These are phyloP conservation scores for Yarrowia deformans DNA, from an alignment of 805 yeast genomes.

Conservation along the genomic window DNA sequence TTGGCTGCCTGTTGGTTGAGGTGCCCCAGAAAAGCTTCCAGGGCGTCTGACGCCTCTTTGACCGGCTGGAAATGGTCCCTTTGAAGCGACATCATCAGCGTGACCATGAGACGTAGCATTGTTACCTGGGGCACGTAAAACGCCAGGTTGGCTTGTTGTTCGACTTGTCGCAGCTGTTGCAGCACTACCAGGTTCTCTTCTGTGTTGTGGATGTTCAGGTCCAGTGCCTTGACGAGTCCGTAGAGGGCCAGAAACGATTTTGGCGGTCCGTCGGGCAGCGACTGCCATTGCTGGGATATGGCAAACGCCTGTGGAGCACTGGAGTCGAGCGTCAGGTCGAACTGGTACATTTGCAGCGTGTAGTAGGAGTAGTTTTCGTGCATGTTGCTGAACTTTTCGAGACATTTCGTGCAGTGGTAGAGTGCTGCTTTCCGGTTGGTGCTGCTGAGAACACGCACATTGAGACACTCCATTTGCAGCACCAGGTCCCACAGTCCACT, in stretches of 20 bases:
- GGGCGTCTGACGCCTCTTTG: neutral
- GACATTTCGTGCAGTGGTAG: conserved; percentile 23
- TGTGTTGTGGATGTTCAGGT: neutral
- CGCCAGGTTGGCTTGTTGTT: conserved; percentile 9
- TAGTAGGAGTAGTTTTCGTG: conserved; percentile 31
- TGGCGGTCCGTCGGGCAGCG: conserved; percentile 25
- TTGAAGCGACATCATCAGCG: neutral
- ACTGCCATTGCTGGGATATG: conserved; percentile 6
- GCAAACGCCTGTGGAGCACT: conserved; percentile 26
- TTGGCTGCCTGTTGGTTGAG: conserved; percentile 22
- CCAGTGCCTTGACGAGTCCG: conserved; percentile 12
- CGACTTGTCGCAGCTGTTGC: neutral
- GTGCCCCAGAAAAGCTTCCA: conserved; percentile 6
- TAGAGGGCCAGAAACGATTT: conserved; percentile 31
- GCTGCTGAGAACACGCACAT: conserved; percentile 11
- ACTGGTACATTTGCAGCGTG: conserved; percentile 17
- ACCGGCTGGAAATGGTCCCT: conserved; percentile 12
- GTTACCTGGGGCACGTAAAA: conserved; percentile 32
- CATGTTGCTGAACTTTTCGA: conserved; percentile 20
- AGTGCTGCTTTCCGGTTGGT: conserved; percentile 25
- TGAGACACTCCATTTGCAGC: conserved; percentile 39
- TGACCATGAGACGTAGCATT: conserved; percentile 25
- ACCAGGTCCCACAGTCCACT: conserved; percentile 34
- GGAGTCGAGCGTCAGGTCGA: conserved; percentile 14
- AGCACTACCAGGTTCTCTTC: neutral